Evolutionary conservation across 805 yeast genomes (phyloP), one percentile per base, ranked within the genome.

Genomic region (Isabelozyma gotoi): DNA sequence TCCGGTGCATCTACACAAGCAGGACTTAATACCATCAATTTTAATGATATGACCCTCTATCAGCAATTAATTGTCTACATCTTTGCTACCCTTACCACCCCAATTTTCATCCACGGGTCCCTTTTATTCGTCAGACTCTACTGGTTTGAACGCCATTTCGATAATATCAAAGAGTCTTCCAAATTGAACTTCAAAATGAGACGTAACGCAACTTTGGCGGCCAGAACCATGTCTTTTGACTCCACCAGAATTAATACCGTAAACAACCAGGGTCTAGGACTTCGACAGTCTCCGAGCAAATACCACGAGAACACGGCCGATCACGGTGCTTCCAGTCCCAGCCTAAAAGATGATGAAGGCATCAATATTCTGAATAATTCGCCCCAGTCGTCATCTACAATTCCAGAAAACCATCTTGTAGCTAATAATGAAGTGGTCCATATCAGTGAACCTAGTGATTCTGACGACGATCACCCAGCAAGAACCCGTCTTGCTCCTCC

Each of bases 131-230:
- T 91, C 7, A 76, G 99, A 40, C 69, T 94, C 37, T 88, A 87
- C 60, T 87, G 96, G 88, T 94, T 88, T 64, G 96, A 90, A 60
- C 78, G 88, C 50, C 78, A 84, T 53, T 89, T 94, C 63, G 92
- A 88, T 59, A 81, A 84, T 51, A 91, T 94, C 60, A 84, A 84
- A 48, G 80, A 74, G 46, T 76, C 77, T 41, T 88, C 97, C n/a
- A 87, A 85, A 56, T 60, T 80, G 46, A 86, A 91, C 60, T 85
- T 82, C 62, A 80, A 81, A 57, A 82, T 90, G 85, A 80, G 99
- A 55, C 74, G 96, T 47, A 81, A 90, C 0, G 82, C 85, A 7
- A 85, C 94, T 2, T 57, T 84, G 40, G 82, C 85, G 17, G 84
- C 84, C 1, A 62, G 77, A 31, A 67, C 77, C 11, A 60, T 50